phyloP scores from a whole-genome alignment of 495 filamentous ascomycete genomes.

The Astrocystis sublimbata region DNA sequence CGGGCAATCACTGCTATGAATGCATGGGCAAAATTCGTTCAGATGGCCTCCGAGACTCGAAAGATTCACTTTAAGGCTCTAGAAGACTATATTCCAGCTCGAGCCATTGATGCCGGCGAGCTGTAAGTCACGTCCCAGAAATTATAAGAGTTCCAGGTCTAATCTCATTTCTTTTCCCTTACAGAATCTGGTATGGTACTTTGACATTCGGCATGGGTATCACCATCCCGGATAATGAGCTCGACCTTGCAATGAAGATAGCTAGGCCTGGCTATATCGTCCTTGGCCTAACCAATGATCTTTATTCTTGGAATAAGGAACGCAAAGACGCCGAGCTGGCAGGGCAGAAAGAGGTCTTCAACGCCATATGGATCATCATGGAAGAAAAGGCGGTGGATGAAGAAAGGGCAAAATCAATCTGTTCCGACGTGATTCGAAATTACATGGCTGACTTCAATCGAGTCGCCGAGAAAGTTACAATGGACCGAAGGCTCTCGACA shows the following conservation, averaged over 20 bases:
- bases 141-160: background rate
- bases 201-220: slow-evolving; percentile 2
- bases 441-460: background rate
- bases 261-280: slow-evolving; percentile 25
- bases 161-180: background rate
- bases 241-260: slow-evolving; percentile 20
- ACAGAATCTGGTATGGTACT: background rate
- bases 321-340: slow-evolving; percentile 15
- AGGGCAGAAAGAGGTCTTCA: slow-evolving; percentile 30
- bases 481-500: background rate
- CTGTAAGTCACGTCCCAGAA: background rate
- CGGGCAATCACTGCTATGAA: slow-evolving; percentile 21
- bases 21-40: slow-evolving; percentile 26
- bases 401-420: slow-evolving; percentile 26
- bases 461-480: background rate
- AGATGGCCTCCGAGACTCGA: slow-evolving; percentile 14
- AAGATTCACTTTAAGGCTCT: slow-evolving; percentile 13
- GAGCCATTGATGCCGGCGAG: background rate
- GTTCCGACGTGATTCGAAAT: background rate
- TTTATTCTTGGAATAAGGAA: slow-evolving; percentile 37
- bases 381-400: slow-evolving; percentile 24
- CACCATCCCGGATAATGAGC: background rate
- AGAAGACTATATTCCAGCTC: slow-evolving; percentile 17
- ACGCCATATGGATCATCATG: slow-evolving; percentile 44
- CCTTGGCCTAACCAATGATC: slow-evolving; percentile 37